Evolutionary conservation across 2,329 filamentous ascomycete species (phyloP).

Genomic region (Plenodomus biglobosus): DNA sequence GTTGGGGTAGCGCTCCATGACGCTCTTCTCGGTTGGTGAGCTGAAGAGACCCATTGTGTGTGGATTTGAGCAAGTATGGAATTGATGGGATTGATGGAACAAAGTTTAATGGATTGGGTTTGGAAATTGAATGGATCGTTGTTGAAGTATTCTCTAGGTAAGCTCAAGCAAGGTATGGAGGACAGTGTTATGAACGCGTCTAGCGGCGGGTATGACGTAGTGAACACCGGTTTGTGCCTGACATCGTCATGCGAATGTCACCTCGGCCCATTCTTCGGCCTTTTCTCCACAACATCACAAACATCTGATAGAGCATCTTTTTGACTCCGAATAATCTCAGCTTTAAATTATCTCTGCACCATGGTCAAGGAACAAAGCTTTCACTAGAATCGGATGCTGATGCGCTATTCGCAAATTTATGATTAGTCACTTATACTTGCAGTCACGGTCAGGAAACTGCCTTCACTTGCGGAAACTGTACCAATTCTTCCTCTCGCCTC

Average conservation of each 20-base stretch:
- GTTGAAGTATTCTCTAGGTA: neutral
- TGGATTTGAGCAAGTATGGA: neutral
- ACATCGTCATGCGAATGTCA: neutral
- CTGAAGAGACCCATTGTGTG: slow-evolving; percentile 31
- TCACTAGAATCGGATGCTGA: too few species aligned
- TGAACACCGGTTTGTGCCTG: too few species aligned
- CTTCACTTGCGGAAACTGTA: neutral
- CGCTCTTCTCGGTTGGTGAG: slow-evolving; percentile 25
- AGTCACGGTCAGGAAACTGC: neutral
- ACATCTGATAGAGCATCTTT: neutral
- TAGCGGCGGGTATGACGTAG: neutral
- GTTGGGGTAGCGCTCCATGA: slow-evolving; percentile 17
- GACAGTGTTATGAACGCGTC: neutral
- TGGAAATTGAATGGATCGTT: neutral
- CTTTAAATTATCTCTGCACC: too few species aligned
- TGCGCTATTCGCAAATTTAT: too few species aligned
- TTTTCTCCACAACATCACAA: neutral
- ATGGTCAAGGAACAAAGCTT: too few species aligned
- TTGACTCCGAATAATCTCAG: too few species aligned
- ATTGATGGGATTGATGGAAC: neutral
- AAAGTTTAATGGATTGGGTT: too few species aligned
- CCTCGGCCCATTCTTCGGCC: neutral
- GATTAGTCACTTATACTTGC: neutral
- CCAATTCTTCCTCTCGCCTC: neutral
- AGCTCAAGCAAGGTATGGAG: neutral